Conservation (phyloP, 768 basidiomycete species). For the Cyclocybe cylindracea region DNA sequence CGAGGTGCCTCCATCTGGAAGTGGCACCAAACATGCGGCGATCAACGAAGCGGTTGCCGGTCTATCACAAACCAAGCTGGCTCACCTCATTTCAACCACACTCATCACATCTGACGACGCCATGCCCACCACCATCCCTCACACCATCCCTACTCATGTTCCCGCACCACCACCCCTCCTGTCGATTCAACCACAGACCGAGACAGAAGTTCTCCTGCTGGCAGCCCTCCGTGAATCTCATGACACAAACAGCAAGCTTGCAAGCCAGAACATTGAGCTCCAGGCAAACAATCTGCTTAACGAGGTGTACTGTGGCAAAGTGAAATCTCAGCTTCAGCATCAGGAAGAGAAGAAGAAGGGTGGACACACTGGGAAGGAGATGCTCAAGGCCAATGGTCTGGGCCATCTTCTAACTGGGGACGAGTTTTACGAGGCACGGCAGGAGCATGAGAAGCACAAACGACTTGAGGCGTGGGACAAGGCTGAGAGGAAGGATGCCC, state of each 20-base stretch:
- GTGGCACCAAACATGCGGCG: neutral
- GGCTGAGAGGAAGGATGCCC: constrained; percentile 7
- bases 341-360: constrained; percentile 20
- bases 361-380: constrained; percentile 11
- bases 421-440: constrained; percentile 15
- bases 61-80: constrained; percentile 9
- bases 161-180: neutral
- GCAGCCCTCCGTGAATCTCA: constrained; percentile 8
- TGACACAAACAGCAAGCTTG: neutral
- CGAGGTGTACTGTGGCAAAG: constrained; percentile 15
- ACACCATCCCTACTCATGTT: neutral
- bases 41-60: constrained; percentile 2
- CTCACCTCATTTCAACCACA: neutral
- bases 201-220: constrained; percentile 9
- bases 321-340: constrained; percentile 18
- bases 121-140: constrained; percentile 3
- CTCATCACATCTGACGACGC: constrained; percentile 2
- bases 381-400: constrained; percentile 23
- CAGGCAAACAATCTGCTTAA: constrained; percentile 26
- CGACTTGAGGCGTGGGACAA: constrained; percentile 8
- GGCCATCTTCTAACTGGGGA: constrained; percentile 20
- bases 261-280: constrained; percentile 11
- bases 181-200: constrained; percentile 6
- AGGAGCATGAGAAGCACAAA: constrained; percentile 9
- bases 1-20: neutral